These are phyloP conservation scores for Colletotrichum tropicicola DNA, from an alignment of 2,329 filamentous ascomycete genomes.

Conservation along the genomic window DNA sequence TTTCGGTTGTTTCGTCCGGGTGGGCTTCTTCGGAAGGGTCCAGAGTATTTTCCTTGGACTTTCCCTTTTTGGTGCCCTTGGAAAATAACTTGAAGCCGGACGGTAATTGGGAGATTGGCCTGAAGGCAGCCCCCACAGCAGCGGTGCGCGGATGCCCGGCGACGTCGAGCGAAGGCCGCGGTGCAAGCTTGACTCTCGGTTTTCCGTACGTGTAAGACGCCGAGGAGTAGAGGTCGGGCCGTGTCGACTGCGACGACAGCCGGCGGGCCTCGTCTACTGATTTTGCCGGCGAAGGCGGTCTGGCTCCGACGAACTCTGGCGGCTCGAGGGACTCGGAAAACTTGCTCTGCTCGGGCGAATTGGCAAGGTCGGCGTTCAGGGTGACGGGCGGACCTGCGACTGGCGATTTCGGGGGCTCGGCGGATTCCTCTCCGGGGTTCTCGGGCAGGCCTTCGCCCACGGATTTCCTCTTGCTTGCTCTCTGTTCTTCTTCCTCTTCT, in stretches of 20 bases:
- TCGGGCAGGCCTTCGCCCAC: constrained; percentile 51
- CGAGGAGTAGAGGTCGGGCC: constrained; percentile 60
- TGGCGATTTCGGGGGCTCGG: constrained; percentile 40
- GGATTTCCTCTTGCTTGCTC: constrained; percentile 67
- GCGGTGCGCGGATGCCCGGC: constrained; percentile 62
- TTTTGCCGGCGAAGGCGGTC: constrained; percentile 54
- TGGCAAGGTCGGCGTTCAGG: constrained; percentile 61
- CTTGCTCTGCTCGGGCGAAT: constrained; percentile 57
- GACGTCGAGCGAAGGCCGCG: constrained; percentile 79
- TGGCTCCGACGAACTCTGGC: constrained; percentile 60
- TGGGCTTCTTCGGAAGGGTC: constrained; percentile 40
- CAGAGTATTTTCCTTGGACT: constrained; percentile 43
- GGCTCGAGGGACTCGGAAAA: constrained; percentile 61
- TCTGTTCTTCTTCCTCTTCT: constrained; percentile 81
- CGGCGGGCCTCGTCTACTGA: constrained; percentile 55
- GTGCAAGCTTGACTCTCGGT: constrained; percentile 89
- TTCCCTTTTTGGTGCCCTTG: constrained; percentile 64
- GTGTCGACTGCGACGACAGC: constrained; percentile 61
- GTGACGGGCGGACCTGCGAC: constrained; percentile 50
- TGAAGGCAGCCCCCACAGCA: constrained; percentile 59
- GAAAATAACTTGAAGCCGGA: constrained; percentile 78
- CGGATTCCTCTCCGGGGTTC: constrained; percentile 34
- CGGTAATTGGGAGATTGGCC: constrained; percentile 82
- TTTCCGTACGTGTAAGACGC: constrained; percentile 64
- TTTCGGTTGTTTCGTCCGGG: constrained; percentile 46